phyloP scores from a whole-genome alignment of 805 yeast species.

The Osmozyma mogii region DNA sequence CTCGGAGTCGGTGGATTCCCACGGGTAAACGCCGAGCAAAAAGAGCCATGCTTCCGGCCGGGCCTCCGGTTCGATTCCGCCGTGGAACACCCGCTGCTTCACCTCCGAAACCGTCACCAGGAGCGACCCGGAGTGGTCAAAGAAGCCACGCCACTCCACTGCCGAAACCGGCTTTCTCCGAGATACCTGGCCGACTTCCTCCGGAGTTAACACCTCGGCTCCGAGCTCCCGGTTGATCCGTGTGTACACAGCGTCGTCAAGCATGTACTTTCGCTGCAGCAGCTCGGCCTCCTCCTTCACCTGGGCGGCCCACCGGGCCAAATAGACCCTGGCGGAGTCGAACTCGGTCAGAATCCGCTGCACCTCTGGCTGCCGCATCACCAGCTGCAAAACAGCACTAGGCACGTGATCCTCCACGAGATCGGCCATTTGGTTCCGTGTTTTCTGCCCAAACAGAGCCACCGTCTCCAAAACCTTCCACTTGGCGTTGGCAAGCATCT shows the following conservation, averaged over 20 bases:
- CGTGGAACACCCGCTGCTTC: conserved; percentile 80
- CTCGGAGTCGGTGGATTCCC: conserved; percentile 74
- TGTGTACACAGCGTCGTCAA: conserved; percentile 54
- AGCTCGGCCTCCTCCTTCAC: conserved; percentile 84
- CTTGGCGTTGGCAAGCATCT: conserved; percentile 57
- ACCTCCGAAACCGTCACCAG: conserved; percentile 70
- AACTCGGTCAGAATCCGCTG: conserved; percentile 78
- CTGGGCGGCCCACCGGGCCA: conserved; percentile 95
- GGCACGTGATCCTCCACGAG: conserved; percentile 63
- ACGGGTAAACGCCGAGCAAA: conserved; percentile 73
- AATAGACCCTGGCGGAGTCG: conserved; percentile 83
- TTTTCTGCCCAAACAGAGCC: conserved; percentile 59
- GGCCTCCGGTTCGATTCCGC: conserved; percentile 57
- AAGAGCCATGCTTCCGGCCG: conserved; percentile 83
- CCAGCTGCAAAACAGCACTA: conserved; percentile 44
- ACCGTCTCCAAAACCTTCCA: conserved; percentile 84
- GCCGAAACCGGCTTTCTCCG: conserved; percentile 59
- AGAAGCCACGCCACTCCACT: conserved; percentile 79
- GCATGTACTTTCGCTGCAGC: conserved; percentile 42
- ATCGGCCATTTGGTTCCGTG: conserved; percentile 48
- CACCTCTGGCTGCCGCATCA: conserved; percentile 68
- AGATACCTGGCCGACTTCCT: conserved; percentile 52
- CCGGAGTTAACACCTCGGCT: conserved; percentile 42
- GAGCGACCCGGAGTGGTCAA: conserved; percentile 72
- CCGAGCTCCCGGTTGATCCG: conserved; percentile 57